Percentiles rank a stretch among this genome's conserved stretches.
These are phyloP conservation scores for Pisolithus marmoratus DNA, from an alignment of 768 basidiomycete species.

Conservation along the genomic window DNA sequence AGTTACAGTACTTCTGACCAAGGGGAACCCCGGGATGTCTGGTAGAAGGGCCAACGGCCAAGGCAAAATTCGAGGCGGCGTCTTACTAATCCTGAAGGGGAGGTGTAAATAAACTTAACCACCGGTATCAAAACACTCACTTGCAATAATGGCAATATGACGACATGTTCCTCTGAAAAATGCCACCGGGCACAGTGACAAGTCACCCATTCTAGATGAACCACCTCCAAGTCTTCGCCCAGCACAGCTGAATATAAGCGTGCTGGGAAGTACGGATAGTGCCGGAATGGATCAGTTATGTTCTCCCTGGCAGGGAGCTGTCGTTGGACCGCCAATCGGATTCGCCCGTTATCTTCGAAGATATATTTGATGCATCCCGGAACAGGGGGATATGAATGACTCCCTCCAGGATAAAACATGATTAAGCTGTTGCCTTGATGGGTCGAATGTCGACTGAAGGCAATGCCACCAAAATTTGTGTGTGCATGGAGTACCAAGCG, in stretches of 20 bases:
- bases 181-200: constrained; percentile 5
- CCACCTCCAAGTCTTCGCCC: background rate
- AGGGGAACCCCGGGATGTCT: too few species aligned
- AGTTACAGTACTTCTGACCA: too few species aligned
- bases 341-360: background rate
- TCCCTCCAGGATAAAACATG: constrained; percentile 8
- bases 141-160: constrained; percentile 3
- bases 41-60: too few species aligned
- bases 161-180: background rate
- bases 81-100: too few species aligned
- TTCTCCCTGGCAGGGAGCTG: background rate
- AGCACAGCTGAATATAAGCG: background rate
- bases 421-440: constrained; percentile 9
- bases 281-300: background rate
- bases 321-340: constrained; percentile 4
- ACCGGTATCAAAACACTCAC: background rate
- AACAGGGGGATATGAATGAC: background rate
- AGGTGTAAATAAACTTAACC: too few species aligned
- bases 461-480: background rate
- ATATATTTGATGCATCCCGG: constrained; percentile 14
- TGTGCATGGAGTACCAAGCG: background rate
- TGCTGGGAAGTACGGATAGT: background rate
- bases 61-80: too few species aligned
- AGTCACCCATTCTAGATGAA: constrained; percentile 5
- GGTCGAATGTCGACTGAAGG: constrained; percentile 6